Evolutionary conservation across 331 rosid genomes (phyloP).

Genomic region (Malus hybrid): DNA sequence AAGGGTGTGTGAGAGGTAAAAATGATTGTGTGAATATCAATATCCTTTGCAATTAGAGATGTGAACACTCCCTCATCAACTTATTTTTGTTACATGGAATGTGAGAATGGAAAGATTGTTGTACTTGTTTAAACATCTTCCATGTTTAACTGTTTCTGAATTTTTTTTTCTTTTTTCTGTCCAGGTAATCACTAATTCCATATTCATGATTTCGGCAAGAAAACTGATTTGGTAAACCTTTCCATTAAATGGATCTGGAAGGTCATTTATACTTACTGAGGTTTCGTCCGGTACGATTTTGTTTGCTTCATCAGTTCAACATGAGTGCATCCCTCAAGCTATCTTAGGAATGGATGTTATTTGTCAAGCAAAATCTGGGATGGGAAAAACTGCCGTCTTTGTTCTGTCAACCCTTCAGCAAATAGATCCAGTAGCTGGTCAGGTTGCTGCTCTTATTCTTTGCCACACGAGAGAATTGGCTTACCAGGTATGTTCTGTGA

Average conservation of each 20-base stretch:
- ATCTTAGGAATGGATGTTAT: slow-evolving; percentile 96
- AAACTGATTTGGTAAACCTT: slow-evolving; percentile 65
- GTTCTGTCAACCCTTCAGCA: slow-evolving; percentile 94
- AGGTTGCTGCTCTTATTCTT: slow-evolving; percentile 84
- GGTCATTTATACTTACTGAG: slow-evolving; percentile 65
- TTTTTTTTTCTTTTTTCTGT: slow-evolving; percentile 13
- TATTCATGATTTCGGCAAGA: slow-evolving; percentile 62
- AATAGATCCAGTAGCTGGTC: slow-evolving; percentile 93
- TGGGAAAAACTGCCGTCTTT: slow-evolving; percentile 96
- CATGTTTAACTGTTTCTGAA: not conserved
- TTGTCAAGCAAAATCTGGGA: slow-evolving; percentile 98
- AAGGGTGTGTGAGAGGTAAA: too few relatives aligned
- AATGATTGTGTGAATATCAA: too few relatives aligned
- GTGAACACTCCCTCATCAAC: not conserved
- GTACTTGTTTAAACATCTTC: not conserved
- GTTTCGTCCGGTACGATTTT: slow-evolving; percentile 56
- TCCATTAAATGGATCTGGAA: slow-evolving; percentile 58
- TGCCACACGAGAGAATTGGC: slow-evolving; percentile 97
- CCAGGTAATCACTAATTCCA: slow-evolving; percentile 79
- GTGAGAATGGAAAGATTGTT: not conserved
- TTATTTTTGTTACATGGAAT: not conserved
- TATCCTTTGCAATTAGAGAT: too few relatives aligned
- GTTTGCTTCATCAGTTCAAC: slow-evolving; percentile 96
- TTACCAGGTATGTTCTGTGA: slow-evolving; percentile 52
- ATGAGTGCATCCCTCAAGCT: slow-evolving; percentile 98